Conservation (phyloP, 805 yeast genomes). For the Sungouiozyma ichnusensis region DNA sequence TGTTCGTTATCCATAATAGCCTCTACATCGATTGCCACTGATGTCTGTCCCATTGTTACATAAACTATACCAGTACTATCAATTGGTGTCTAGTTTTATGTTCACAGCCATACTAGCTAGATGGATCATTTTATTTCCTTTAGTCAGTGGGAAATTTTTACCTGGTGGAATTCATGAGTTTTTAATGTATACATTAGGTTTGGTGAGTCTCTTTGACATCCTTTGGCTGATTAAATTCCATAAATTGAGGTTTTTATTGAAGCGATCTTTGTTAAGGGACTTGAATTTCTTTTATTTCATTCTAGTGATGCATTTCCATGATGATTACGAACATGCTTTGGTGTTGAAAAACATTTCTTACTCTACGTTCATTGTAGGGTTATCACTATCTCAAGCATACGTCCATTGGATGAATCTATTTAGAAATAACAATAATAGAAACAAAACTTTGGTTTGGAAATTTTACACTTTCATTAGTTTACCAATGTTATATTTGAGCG, state of each 20-base stretch:
- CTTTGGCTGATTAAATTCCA: slow-evolving; percentile 19
- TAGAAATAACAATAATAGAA: slow-evolving; percentile 6
- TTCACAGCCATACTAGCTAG: slow-evolving; percentile 31
- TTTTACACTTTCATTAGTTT: slow-evolving; percentile 12
- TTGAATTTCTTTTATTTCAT: slow-evolving; percentile 23
- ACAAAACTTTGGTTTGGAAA: slow-evolving; percentile 9
- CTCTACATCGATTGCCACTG: too few relatives aligned
- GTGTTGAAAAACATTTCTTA: slow-evolving; percentile 24
- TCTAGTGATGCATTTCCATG: slow-evolving; percentile 20
- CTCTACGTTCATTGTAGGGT: slow-evolving; percentile 20
- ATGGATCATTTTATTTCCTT: slow-evolving; percentile 43
- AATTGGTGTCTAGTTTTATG: slow-evolving; percentile 17
- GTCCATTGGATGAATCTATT: slow-evolving; percentile 23
- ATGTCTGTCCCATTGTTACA: background rate
- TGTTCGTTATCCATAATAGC: too few relatives aligned
- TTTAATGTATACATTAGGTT: slow-evolving; percentile 27
- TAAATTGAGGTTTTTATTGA: slow-evolving; percentile 11
- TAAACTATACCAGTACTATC: slow-evolving; percentile 22
- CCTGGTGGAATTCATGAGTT: slow-evolving; percentile 69
- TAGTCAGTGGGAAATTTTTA: slow-evolving; percentile 53
- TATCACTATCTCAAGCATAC: slow-evolving; percentile 20
- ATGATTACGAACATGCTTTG: slow-evolving; percentile 26
- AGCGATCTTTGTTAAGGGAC: slow-evolving; percentile 17
- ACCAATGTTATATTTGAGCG: slow-evolving; percentile 24
- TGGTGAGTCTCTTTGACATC: slow-evolving; percentile 14